These are phyloP conservation scores for Musa troglodytarum DNA, from an alignment of 176 grass and related monocot genomes.

Conservation along the genomic window DNA sequence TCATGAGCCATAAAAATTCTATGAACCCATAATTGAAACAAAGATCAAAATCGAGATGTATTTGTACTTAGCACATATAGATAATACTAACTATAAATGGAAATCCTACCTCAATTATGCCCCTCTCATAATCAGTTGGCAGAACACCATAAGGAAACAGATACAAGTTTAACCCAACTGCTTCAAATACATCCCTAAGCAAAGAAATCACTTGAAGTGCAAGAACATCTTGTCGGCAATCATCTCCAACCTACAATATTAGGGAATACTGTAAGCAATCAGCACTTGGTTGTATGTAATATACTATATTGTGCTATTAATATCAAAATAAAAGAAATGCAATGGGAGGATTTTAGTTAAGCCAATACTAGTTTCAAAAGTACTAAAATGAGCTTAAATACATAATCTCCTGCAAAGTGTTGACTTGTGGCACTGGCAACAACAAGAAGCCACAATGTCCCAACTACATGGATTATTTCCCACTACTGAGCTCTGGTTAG, in stretches of 20 bases:
- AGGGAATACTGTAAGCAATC: not conserved
- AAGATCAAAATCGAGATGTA: not conserved
- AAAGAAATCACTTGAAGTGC: conserved; percentile 95
- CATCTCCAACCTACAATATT: conserved; percentile 89
- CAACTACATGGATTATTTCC: no score
- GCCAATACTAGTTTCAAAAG: no score
- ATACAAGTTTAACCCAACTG: conserved; percentile 89
- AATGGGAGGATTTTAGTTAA: no score
- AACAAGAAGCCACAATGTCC: no score
- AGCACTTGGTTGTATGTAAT: no score
- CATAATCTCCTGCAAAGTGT: no score
- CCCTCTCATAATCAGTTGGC: conserved; percentile 79
- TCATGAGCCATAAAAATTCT: not conserved
- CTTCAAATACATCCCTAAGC: conserved; percentile 84
- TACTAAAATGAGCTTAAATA: no score
- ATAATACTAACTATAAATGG: not conserved
- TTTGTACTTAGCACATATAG: not conserved
- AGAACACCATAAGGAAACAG: conserved; percentile 95
- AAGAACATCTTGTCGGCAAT: conserved; percentile 99
- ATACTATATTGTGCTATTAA: no score
- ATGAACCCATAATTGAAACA: not conserved
- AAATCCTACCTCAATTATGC: conserved; percentile 84
- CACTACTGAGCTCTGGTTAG: no score
- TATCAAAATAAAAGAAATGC: no score
- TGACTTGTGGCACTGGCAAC: no score